phyloP scores from a whole-genome alignment of 2,329 filamentous ascomycete genomes.

The Aspergillus latus region DNA sequence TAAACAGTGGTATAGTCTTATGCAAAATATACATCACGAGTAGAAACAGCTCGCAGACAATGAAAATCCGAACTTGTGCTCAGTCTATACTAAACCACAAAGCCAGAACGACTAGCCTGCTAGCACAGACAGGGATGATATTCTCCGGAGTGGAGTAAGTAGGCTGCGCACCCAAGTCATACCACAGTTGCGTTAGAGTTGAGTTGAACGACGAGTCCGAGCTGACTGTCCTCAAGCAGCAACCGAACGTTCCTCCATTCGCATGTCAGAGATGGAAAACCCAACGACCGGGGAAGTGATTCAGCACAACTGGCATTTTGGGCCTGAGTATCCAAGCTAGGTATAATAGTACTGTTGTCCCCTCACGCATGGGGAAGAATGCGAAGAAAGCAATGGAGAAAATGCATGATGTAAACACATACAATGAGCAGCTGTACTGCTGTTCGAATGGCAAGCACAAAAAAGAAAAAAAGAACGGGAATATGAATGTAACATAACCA shows the following conservation, averaged over 20 bases:
- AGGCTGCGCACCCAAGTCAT: neutral
- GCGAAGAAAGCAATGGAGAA: conserved; percentile 6
- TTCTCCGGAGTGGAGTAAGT: neutral
- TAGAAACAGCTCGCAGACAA: neutral
- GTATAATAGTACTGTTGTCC: conserved; percentile 18
- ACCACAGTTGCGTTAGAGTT: neutral
- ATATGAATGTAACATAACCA: conserved; percentile 13
- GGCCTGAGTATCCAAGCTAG: conserved; percentile 24
- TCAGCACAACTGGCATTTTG: conserved; percentile 10
- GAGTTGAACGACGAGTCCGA: neutral
- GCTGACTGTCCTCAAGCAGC: neutral
- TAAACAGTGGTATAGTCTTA: too few species aligned
- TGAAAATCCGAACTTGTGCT: neutral
- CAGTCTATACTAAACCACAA: conserved; percentile 5
- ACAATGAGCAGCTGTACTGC: conserved; percentile 16
- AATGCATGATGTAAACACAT: conserved; percentile 10
- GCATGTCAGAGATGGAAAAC: neutral
- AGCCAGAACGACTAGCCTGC: neutral
- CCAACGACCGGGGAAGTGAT: neutral
- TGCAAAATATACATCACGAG: neutral
- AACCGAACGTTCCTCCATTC: neutral
- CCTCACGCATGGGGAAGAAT: conserved; percentile 9
- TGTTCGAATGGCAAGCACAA: conserved; percentile 16
- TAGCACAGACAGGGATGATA: neutral
- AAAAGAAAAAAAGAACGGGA: conserved; percentile 13